Base-by-base conservation (phyloP, 2,329 filamentous ascomycete genomes). In the Colletotrichum liaoningense region DNA sequence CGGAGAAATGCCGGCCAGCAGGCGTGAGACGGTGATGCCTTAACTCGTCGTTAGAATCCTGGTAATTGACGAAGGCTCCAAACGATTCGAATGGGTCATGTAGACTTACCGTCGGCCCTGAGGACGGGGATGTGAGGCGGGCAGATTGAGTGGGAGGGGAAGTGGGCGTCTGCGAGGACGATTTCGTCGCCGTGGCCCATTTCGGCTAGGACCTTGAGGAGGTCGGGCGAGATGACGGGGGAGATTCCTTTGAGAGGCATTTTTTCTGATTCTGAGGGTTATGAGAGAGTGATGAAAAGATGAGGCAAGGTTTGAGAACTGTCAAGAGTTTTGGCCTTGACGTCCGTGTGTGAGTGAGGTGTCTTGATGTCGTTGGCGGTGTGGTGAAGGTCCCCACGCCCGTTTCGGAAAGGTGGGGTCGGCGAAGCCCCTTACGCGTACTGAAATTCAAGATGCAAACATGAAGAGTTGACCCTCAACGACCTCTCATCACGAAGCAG, bases 131-230 rank as follows among this genome's bases (percentile, higher is more conserved):
- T 65, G 46, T 73, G 66, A 59, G 67, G 70, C 46, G 70, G 70
- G 59, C 70, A 73, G 46, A 73, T 73, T 1, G 70, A 73, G 16
- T 65, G 70, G n/a, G 70, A 69, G 38, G 70, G 70, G 55, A 73
- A 73, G 55, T 73, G 70, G 57, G 70, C 70, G 55, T 73, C 70
- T 6, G 70, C 67, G 1, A 73, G 67, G 19, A 73, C 59, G 9
- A 73, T 73, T 42, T 73, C 70, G 52, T 73, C 70, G 33, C 70
- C 70, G 42, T 73, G 70, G 8, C 70, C 70, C 70, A 73, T 73
- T 5, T 73, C 70, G 46, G 70, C 70, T n/a, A 73, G 46, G 59
- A 73, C 70, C 70, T 73, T 73, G 66, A 73, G 67, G 5, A 73
- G 70, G 59, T 73, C 67, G 26, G 70, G 66, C 14, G 70, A 73